Conservation (phyloP, 2,329 filamentous ascomycete genomes). For the Colletotrichum brevisporum region DNA sequence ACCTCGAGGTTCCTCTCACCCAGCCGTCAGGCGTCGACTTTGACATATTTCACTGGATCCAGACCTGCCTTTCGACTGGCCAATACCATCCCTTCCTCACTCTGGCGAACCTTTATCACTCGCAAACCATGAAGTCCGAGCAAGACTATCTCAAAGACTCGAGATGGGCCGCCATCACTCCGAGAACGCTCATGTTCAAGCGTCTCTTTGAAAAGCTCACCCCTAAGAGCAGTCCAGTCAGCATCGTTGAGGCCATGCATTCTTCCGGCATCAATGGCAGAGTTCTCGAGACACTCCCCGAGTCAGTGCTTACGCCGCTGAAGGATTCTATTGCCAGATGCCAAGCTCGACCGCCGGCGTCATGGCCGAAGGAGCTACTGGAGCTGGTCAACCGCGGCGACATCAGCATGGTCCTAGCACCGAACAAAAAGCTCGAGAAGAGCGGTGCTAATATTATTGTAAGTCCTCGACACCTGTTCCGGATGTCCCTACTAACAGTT, state of each 20-base stretch:
- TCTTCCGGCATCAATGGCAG: conserved; percentile 75
- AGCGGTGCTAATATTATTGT: conserved; percentile 58
- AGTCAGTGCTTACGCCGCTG: conserved; percentile 84
- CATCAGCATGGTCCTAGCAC: conserved; percentile 75
- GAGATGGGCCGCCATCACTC: conserved; percentile 66
- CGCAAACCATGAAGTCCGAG: conserved; percentile 52
- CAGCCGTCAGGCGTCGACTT: conserved; percentile 51
- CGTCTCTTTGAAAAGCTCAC: conserved; percentile 74
- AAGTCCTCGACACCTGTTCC: conserved; percentile 43
- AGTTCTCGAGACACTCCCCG: conserved; percentile 86
- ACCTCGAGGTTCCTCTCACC: conserved; percentile 43
- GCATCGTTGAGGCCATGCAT: conserved; percentile 82
- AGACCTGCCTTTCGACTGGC: conserved; percentile 59
- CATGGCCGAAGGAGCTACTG: conserved; percentile 80
- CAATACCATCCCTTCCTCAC: conserved; percentile 56
- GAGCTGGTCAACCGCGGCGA: conserved; percentile 86
- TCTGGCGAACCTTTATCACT: conserved; percentile 61
- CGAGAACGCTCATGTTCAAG: conserved; percentile 79
- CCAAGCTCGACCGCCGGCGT: conserved; percentile 83
- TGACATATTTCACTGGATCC: conserved; percentile 67
- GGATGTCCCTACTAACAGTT: conserved; percentile 44
- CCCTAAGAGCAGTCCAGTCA: conserved; percentile 65
- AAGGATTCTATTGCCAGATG: conserved; percentile 88
- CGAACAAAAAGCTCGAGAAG: conserved; percentile 55
- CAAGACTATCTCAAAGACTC: conserved; percentile 53